Evolutionary conservation across 2,329 filamentous ascomycete genomes (phyloP).

Genomic region (Phialocephala sp.): DNA sequence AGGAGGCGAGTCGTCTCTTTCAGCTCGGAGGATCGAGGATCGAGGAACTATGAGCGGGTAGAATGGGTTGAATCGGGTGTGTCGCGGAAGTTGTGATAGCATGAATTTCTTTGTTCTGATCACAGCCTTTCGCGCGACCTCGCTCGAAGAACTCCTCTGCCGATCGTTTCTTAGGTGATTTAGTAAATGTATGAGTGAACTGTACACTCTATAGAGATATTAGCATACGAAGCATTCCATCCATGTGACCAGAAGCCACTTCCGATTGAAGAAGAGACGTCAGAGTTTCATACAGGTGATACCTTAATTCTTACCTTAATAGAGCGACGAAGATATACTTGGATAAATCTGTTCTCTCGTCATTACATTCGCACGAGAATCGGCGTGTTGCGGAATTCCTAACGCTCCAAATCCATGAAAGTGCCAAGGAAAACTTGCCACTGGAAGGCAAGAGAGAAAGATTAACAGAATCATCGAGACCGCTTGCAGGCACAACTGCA

Average conservation of each 20-base stretch:
- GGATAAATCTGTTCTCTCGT: too few species aligned
- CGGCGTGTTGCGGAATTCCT: background rate
- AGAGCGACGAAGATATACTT: too few species aligned
- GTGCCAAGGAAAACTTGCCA: too few species aligned
- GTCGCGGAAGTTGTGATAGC: constrained; percentile 12
- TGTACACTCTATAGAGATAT: background rate
- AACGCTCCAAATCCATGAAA: background rate
- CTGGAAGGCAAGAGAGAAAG: too few species aligned
- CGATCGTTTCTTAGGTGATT: background rate
- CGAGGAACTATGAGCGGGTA: constrained; percentile 20
- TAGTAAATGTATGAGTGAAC: background rate
- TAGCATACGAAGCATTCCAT: too few species aligned
- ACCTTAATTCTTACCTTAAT: too few species aligned
- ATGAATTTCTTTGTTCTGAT: constrained; percentile 15
- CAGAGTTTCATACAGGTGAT: too few species aligned
- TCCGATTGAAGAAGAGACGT: too few species aligned
- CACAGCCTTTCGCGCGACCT: constrained; percentile 12
- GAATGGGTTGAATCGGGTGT: constrained; percentile 7
- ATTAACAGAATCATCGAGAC: too few species aligned
- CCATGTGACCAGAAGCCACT: too few species aligned
- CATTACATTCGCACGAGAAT: too few species aligned
- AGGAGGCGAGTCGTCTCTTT: constrained; percentile 27
- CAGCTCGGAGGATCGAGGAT: constrained; percentile 25
- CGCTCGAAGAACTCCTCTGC: background rate
- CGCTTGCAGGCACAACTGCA: too few species aligned